Base-by-base conservation (phyloP, 1,284 basidiomycete genomes). In the Ceraceosorus bombacis region DNA sequence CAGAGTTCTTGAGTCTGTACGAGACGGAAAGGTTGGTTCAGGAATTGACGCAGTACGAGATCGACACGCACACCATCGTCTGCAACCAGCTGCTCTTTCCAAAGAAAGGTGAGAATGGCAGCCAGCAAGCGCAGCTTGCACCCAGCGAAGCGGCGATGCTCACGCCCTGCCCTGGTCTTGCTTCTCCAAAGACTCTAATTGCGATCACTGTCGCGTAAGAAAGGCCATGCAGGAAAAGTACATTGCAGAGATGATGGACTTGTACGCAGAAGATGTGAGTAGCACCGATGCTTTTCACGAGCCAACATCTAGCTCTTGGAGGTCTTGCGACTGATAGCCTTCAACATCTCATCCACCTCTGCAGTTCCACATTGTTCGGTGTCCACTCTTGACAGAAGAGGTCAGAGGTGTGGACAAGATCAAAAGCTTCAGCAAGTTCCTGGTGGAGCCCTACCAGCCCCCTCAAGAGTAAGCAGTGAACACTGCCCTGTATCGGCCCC, bases 21-120 rank as follows among this genome's bases (percentile, higher is more conserved):
- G 95, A 98, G 82, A 98, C 94, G 38, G 94, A 98, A 79, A 88
- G 94, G 39, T 83, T 98, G 51, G 90, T 98, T 48, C 94, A 98
- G 64, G 95, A 98, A 78, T 81, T 98, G 54, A 94, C 93, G 10
- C 82, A 86, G 54, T 98, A 98, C 80, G 92, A 91, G 78, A 98
- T 98, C 78, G 95, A 98, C 79, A 97, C 93, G 51, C 94, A 98
- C 80, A 91, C 93, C 78, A 98, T 98, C 71, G 91, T 98, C 57
- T 91, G 97, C 68, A 98, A 98, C 78, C 94, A 98, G 80, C 82
- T 98, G 8, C 82, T 98, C 49, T 97, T 90, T 82, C 94, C 94
- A 17, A 92, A 89, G 81, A 82, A 86, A 76, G 84, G 89, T 89
- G 74, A 67, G 86, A 80, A 27, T 39, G 13, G 41, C 5, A 4